Evolutionary conservation across 352 stramenopile species (phyloP).

Genomic region (Peronosclerospora sorghi): DNA sequence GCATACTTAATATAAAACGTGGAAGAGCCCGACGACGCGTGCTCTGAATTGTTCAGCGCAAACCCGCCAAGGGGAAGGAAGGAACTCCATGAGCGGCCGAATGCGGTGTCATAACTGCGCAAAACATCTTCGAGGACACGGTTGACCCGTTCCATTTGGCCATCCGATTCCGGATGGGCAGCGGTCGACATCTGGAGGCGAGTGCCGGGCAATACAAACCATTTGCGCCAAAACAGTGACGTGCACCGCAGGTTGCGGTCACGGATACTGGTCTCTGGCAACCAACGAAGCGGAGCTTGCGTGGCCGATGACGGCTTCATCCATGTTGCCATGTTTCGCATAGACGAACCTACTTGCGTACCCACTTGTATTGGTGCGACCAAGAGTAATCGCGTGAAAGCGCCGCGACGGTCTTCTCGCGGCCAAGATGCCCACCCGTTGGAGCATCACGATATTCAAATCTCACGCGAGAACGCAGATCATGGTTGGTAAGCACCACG

Average conservation of each 20-base stretch:
- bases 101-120: background rate
- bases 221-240: too few species aligned
- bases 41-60: background rate
- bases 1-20: background rate
- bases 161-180: too few species aligned
- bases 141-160: too few species aligned
- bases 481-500: too few species aligned
- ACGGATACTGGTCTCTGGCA: too few species aligned
- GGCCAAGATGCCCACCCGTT: constrained; percentile 6
- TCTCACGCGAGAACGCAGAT: constrained; percentile 1
- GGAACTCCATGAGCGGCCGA: background rate
- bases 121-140: too few species aligned
- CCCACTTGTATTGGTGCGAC: background rate
- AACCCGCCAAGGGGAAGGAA: background rate
- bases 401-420: constrained; percentile 14
- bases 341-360: background rate
- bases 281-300: too few species aligned
- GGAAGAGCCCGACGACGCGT: background rate
- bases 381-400: background rate
- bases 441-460: constrained; percentile 11
- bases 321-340: background rate
- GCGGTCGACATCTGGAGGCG: too few species aligned
- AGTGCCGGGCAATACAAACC: too few species aligned
- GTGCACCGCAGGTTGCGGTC: too few species aligned
- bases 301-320: too few species aligned